Evolutionary conservation across 768 basidiomycete genomes (phyloP).

Genomic region (Amylocystis lapponica): DNA sequence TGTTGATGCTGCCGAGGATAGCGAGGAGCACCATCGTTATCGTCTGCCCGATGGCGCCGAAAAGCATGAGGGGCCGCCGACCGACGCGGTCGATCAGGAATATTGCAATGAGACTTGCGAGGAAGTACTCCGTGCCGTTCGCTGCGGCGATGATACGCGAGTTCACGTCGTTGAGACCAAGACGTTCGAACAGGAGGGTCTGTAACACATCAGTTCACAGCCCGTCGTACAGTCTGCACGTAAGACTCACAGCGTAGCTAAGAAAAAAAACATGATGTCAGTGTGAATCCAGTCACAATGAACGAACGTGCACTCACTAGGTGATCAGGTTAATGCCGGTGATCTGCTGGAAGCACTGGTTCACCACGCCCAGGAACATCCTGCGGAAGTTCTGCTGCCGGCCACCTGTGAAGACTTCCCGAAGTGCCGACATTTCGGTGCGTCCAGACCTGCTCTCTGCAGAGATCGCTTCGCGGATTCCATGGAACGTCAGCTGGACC

Average conservation of each 20-base stretch:
- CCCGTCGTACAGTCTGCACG: background rate
- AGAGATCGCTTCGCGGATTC: constrained; percentile 47
- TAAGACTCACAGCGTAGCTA: constrained; percentile 25
- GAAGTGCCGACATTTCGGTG: constrained; percentile 32
- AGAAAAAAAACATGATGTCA: constrained; percentile 21
- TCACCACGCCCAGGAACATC: constrained; percentile 46
- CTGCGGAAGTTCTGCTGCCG: constrained; percentile 58
- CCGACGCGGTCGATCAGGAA: constrained; percentile 68
- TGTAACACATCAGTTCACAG: constrained; percentile 4
- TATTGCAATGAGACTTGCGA: constrained; percentile 69
- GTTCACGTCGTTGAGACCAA: constrained; percentile 53
- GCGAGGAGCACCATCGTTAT: constrained; percentile 57
- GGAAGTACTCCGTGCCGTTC: constrained; percentile 67
- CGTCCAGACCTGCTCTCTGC: constrained; percentile 28
- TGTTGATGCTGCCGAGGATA: constrained; percentile 47
- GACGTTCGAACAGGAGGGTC: constrained; percentile 51
- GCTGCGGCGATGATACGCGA: constrained; percentile 60
- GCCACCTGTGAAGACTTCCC: constrained; percentile 51
- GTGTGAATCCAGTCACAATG: no score
- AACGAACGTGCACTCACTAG: constrained; percentile 37
- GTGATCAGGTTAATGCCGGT: constrained; percentile 64
- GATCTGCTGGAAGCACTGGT: constrained; percentile 67
- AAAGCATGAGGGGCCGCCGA: constrained; percentile 65
- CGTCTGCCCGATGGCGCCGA: constrained; percentile 57
- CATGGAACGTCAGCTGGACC: constrained; percentile 47